Conservation (phyloP, 139 green algal genomes). For the Chlamydomonas asymmetrica region DNA sequence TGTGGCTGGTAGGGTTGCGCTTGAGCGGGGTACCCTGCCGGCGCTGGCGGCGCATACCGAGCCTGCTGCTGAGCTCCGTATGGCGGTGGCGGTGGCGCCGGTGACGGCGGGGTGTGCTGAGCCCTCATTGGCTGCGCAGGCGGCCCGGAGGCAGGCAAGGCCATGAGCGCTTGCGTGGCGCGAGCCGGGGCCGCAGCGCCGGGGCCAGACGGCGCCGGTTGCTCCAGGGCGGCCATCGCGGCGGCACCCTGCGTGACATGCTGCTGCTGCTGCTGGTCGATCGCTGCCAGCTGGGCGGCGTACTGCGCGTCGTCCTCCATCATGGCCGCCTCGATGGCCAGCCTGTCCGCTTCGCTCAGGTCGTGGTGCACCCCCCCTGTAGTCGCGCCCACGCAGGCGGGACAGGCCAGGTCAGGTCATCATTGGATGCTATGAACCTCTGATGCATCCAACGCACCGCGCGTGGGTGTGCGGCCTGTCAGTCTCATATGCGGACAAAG, state of each 20-base stretch:
- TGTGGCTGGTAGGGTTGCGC: neutral
- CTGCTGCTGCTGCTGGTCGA: neutral
- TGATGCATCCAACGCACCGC: neutral
- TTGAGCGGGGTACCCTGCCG: neutral
- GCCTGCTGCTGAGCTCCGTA: neutral
- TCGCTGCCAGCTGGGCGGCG: neutral
- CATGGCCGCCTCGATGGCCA: constrained; percentile 29
- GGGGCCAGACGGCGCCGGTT: too few relatives aligned
- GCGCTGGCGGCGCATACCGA: too few relatives aligned
- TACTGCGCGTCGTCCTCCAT: constrained; percentile 13
- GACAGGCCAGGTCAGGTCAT: neutral
- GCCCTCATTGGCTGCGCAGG: neutral
- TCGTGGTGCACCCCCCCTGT: neutral
- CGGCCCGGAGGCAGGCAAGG: neutral
- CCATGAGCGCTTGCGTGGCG: neutral
- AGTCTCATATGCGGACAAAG: neutral
- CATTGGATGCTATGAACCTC: neutral
- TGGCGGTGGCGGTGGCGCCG: neutral
- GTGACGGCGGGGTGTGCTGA: neutral
- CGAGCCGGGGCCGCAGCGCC: neutral
- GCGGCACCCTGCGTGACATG: neutral
- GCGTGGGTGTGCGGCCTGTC: neutral
- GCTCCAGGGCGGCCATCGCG: constrained; percentile 5
- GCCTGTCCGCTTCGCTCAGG: constrained; percentile 27
- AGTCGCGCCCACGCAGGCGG: neutral